Evolutionary conservation across 1,139 yeast species (phyloP).

Genomic region (Candida dubliniensis): DNA sequence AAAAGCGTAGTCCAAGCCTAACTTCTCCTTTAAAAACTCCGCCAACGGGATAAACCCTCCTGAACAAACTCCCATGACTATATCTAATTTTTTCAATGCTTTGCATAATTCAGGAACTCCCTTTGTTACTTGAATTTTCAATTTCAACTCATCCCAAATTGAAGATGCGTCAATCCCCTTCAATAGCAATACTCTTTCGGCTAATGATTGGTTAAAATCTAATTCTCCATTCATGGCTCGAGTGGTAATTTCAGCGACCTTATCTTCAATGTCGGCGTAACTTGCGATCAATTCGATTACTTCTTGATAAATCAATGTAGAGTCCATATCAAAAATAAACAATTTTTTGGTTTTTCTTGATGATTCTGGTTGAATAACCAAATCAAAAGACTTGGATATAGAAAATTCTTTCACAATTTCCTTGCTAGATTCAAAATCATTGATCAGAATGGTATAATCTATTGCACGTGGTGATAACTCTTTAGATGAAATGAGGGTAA

Average conservation of each 20-base stretch:
- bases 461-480: slow-evolving; percentile 21
- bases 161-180: slow-evolving; percentile 74
- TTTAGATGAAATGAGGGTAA: slow-evolving; percentile 6
- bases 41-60: slow-evolving; percentile 97
- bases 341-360: slow-evolving; percentile 55
- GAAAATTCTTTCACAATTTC: slow-evolving; percentile 14
- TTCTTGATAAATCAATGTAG: slow-evolving; percentile 93
- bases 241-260: slow-evolving; percentile 66
- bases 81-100: slow-evolving; percentile 61
- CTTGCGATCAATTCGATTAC: slow-evolving; percentile 93
- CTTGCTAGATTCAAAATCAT: slow-evolving; percentile 7
- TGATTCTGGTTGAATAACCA: slow-evolving; percentile 31
- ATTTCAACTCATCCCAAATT: slow-evolving; percentile 78
- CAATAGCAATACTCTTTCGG: slow-evolving; percentile 70
- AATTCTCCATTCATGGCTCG: slow-evolving; percentile 97
- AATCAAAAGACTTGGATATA: slow-evolving; percentile 23
- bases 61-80: slow-evolving; percentile 80
- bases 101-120: slow-evolving; percentile 77
- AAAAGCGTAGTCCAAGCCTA: slow-evolving; percentile 81
- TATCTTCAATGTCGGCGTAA: slow-evolving; percentile 33
- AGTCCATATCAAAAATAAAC: slow-evolving; percentile 96
- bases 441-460: slow-evolving; percentile 16
- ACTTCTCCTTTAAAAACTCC: slow-evolving; percentile 60
- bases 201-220: slow-evolving; percentile 82
- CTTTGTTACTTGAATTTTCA: slow-evolving; percentile 68